These are phyloP conservation scores for Pseudofabraea citricarpa DNA, from an alignment of 2,329 filamentous ascomycete species.

Conservation along the genomic window DNA sequence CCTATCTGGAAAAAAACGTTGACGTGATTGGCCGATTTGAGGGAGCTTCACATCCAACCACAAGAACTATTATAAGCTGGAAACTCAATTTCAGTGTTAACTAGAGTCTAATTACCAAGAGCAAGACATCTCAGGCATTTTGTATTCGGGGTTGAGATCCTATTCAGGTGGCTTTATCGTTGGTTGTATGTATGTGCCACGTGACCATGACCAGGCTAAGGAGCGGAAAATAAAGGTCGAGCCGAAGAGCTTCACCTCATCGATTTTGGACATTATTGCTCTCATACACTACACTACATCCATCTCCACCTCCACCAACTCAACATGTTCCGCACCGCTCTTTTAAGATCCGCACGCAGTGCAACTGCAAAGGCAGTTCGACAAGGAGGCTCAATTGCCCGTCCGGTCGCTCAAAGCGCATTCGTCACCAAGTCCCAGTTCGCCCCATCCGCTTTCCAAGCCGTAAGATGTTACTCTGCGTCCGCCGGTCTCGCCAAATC, in stretches of 20 bases:
- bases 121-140: no score
- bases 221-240: no score
- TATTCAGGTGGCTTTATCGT: no score
- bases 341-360: constrained; percentile 69
- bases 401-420: constrained; percentile 53
- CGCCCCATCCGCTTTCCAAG: constrained; percentile 61
- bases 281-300: constrained; percentile 7
- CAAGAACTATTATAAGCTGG: no score
- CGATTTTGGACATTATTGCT: constrained; percentile 5
- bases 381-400: constrained; percentile 48
- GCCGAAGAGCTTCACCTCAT: constrained; percentile 11
- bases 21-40: no score
- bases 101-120: no score
- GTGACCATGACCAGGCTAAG: no score
- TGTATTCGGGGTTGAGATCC: no score
- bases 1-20: neutral
- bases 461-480: constrained; percentile 82
- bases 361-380: constrained; percentile 44
- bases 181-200: no score
- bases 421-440: constrained; percentile 58
- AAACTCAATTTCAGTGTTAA: no score
- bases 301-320: constrained; percentile 17
- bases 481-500: constrained; percentile 71
- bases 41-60: neutral
- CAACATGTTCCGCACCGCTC: constrained; percentile 85